Base-by-base conservation (phyloP, 495 filamentous ascomycete genomes). In the Aspergillus incahuasiensis region DNA sequence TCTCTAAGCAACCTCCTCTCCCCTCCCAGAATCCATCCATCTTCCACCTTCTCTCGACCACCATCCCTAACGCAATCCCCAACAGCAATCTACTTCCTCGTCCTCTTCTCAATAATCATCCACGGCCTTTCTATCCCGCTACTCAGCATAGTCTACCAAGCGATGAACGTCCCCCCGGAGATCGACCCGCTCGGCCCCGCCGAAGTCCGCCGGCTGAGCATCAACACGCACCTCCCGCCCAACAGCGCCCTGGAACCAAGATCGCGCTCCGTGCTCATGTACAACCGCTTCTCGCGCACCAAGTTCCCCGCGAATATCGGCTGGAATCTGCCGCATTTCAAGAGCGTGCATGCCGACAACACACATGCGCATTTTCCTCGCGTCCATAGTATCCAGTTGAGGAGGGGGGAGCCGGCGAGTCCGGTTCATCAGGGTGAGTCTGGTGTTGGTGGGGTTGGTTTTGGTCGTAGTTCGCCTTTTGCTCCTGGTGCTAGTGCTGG, bases 91-190 rank as follows among this genome's bases (percentile, higher is more conserved):
- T 55, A 55, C 44, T 55, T 45, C 43, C 44, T 55, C 7, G 53
- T 55, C 0, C 35, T 55, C 44, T 55, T 55, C 34, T 48, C 44
- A 5, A 55, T 55, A 8, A 19, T 48, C 3, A 24, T 55, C 34
- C 53, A 55, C 34, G 53, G 53, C 16, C 53, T 55, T 3, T 55
- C 53, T 9, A 55, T 48, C 24, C 53, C 53, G 7, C n/a, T 47
- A 20, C 44, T 55, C 21, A 48, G 39, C 53, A 38, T 32, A 20
- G 38, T 48, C 13, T 55, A 55, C 34, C 39, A 24, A 19, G 3
- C n/a, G 5, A 28, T 48, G 20, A 32, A 39, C 25, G 53, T 55
- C 20, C 44, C 53, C n/a, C 53, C 16, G n/a, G 32, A 48, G 39
- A 39, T 55, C 20, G 53, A 55, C 42, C 53, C 53, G 0, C 47